Evolutionary conservation across 495 filamentous ascomycete genomes (phyloP), one percentile per base, ranked within the genome.

Genomic region (Saxophila tyrrhenica): DNA sequence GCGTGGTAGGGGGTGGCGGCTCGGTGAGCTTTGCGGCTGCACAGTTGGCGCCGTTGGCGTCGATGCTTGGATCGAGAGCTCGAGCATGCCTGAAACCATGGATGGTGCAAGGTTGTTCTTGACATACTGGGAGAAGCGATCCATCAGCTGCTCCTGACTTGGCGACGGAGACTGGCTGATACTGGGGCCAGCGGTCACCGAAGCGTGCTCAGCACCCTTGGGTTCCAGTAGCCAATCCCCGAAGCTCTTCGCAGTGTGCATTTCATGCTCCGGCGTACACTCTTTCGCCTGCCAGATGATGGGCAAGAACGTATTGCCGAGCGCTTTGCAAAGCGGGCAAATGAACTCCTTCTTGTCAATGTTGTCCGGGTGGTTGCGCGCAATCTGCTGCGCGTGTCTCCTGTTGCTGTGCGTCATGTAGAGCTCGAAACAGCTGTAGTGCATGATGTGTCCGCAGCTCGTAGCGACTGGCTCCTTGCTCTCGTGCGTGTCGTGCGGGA

Each of bases 381-480:
- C 89, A 65, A 97, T 92, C 62, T 97, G 92, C 59, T 89, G 86
- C 35, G 73, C 78, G 58, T 99, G 94, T 44, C 92, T 80, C 48
- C 88, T 79, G 47, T 80, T 73, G 0, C 87, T 92, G 0, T 91
- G 85, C 17, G 82, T 76, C 63, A 84, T 84, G 68, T 96, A 97
- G 25, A 82, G 78, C 59, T 96, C 90, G 62, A 97, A 99, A 68
- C 92, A 99, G 29, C 79, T 79, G 64, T 87, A 99, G 65, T 99
- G 92, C 92, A 99, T 99, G 58, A 97, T 90, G 67, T 99, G 92
- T 5, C 89, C 91, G 69, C 92, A 99, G 25, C 91, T 87, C 39
- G 87, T 88, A 8, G 89, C 81, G 5, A 97, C 86, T 2, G 90
- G 86, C 0, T 89, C 94, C n/a, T 76, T 74, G 39, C 75, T 73